A percentile compares a stretch with the other conserved stretches of the same genome.
Evolutionary conservation across 2,329 filamentous ascomycete species (phyloP).

Genomic region (Knufia fluminis): DNA sequence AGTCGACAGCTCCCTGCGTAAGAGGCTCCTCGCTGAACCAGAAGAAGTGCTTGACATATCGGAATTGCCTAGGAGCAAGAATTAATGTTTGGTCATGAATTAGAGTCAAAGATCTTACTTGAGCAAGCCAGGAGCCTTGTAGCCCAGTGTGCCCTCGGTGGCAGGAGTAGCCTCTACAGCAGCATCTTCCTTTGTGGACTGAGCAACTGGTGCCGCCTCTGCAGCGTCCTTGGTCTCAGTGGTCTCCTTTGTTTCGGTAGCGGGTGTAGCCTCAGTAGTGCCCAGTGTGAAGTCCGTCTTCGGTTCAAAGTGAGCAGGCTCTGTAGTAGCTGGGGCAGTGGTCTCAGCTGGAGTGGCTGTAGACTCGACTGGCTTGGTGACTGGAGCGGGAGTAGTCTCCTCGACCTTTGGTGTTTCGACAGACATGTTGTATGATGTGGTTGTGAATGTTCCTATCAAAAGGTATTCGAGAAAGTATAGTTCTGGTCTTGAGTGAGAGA

Average conservation of each 20-base stretch:
- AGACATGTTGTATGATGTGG: constrained; percentile 50
- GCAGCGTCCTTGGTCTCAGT: constrained; percentile 16
- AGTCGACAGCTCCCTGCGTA: constrained; percentile 61
- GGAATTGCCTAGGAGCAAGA: constrained; percentile 57
- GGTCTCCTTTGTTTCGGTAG: constrained; percentile 14
- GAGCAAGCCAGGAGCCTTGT: constrained; percentile 82
- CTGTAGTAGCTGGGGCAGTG: constrained; percentile 22
- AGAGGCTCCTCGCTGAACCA: constrained; percentile 69
- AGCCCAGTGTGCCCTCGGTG: constrained; percentile 74
- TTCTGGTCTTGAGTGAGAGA: not conserved
- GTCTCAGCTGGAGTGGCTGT: constrained; percentile 28
- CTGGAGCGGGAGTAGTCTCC: constrained; percentile 43
- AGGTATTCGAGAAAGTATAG: constrained; percentile 34
- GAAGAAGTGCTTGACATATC: constrained; percentile 89
- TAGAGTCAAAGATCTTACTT: constrained; percentile 51
- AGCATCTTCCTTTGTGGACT: constrained; percentile 37
- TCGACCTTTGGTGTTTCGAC: constrained; percentile 59
- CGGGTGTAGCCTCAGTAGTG: constrained; percentile 19
- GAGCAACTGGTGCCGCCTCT: constrained; percentile 22
- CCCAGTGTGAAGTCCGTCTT: too few species aligned
- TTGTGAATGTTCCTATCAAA: constrained; percentile 23
- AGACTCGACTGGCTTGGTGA: constrained; percentile 26
- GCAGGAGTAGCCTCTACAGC: constrained; percentile 53
- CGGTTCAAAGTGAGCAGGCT: not conserved
- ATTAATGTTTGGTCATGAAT: constrained; percentile 21